A percentile compares a stretch with the other conserved stretches of the same genome.
Conservation (phyloP, 106 monocot species). For the Acorus calamus region DNA sequence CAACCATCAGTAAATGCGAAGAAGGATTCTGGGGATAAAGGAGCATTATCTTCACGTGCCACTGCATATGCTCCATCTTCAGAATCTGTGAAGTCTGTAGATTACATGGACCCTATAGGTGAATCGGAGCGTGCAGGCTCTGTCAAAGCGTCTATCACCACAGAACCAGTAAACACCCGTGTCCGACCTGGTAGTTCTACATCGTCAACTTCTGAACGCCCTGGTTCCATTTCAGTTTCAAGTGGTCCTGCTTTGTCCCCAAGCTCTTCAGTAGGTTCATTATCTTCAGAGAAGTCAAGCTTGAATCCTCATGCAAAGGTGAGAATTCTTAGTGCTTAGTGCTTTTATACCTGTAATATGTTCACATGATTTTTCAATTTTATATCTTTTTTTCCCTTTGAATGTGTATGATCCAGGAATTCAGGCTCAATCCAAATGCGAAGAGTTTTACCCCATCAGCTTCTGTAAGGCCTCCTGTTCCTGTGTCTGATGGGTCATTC, state of each 20-base stretch:
- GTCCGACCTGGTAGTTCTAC: constrained; percentile 34
- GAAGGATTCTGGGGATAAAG: constrained; percentile 1
- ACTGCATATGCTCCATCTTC: constrained; percentile 18
- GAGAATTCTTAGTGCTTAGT: not conserved
- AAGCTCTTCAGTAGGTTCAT: constrained; percentile 69
- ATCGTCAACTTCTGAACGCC: constrained; percentile 35
- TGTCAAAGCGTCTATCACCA: constrained; percentile 10
- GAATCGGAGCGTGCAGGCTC: constrained; percentile 7
- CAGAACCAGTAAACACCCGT: constrained; percentile 18
- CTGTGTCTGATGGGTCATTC: constrained; percentile 39
- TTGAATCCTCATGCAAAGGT: constrained; percentile 91
- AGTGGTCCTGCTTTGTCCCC: constrained; percentile 54
- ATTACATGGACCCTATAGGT: too few species aligned
- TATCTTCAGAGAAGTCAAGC: constrained; percentile 75
- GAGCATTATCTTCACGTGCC: constrained; percentile 13
- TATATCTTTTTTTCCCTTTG: constrained; percentile 2
- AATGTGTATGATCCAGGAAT: constrained; percentile 46
- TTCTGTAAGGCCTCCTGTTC: constrained; percentile 35
- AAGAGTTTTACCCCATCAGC: constrained; percentile 67
- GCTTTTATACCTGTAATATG: not conserved
- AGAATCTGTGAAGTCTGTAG: too few species aligned
- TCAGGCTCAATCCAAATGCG: constrained; percentile 90
- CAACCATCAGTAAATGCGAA: constrained; percentile 11
- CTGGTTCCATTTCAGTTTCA: constrained; percentile 30
- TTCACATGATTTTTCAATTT: not conserved